phyloP scores from a whole-genome alignment of 225 moss, liverwort and hornwort species.

The Anthoceros angustus region DNA sequence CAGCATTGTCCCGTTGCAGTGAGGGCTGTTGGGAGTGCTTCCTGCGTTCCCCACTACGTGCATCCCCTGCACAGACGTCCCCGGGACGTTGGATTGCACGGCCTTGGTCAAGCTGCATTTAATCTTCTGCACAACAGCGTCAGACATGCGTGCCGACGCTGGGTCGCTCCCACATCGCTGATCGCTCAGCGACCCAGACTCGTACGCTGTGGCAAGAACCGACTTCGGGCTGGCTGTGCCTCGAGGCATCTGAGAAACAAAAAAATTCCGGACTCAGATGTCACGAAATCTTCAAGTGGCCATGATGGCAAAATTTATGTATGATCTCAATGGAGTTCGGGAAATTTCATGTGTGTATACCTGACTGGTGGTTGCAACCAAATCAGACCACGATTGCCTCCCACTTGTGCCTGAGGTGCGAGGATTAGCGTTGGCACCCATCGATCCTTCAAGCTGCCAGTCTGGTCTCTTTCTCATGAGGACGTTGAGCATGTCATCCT shows the following conservation, averaged over 20 bases:
- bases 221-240: constrained; percentile 2
- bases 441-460: constrained; percentile 23
- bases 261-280: not conserved
- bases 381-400: not conserved
- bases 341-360: not conserved
- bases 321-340: not conserved
- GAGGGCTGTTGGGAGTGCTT: not conserved
- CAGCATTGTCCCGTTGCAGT: not conserved
- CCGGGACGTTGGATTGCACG: not conserved
- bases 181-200: not conserved
- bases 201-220: not conserved
- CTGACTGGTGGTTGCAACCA: constrained; percentile 1
- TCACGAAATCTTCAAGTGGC: not conserved
- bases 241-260: not conserved
- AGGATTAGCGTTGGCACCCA: not conserved
- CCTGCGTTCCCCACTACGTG: not conserved
- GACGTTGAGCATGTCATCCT: constrained; percentile 55
- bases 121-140: not conserved
- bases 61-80: not conserved
- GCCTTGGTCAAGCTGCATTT: constrained; percentile 2
- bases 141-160: not conserved
- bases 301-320: not conserved
- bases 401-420: not conserved
- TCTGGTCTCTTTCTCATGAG: constrained; percentile 50
- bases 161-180: constrained; percentile 1